Conservation (phyloP, 305 asterid genomes). For the Fraxinus sp. region DNA sequence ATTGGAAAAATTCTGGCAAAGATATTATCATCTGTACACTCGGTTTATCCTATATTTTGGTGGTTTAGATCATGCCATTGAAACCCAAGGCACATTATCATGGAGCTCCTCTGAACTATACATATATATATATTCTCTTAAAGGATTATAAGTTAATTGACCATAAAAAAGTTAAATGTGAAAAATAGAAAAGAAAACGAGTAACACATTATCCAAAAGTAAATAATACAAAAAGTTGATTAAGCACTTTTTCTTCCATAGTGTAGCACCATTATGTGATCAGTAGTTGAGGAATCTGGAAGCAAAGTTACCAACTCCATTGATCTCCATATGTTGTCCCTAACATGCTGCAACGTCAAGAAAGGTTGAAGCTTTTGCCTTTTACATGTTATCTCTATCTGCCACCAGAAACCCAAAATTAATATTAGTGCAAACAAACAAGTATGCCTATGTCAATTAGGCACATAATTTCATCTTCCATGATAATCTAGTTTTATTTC, state of each 20-base stretch:
- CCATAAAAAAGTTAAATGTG: not conserved
- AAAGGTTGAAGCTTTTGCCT: not conserved
- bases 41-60: not conserved
- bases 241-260: conserved; percentile 27
- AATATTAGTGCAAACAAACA: not conserved
- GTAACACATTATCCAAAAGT: not conserved
- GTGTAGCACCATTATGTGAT: conserved; percentile 37
- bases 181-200: not conserved
- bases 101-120: not conserved
- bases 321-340: not conserved
- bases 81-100: not conserved
- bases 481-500: too few species aligned
- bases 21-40: too few species aligned
- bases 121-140: not conserved
- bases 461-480: too few species aligned
- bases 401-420: not conserved
- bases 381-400: conserved; percentile 1
- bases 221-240: not conserved
- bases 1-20: too few species aligned
- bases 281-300: conserved; percentile 19
- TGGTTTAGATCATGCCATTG: not conserved
- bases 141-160: not conserved
- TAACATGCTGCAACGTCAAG: conserved; percentile 2
- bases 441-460: too few species aligned
- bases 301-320: conserved; percentile 25